Conservation (phyloP, 1,284 basidiomycete species). For the Ustilago nuda region DNA sequence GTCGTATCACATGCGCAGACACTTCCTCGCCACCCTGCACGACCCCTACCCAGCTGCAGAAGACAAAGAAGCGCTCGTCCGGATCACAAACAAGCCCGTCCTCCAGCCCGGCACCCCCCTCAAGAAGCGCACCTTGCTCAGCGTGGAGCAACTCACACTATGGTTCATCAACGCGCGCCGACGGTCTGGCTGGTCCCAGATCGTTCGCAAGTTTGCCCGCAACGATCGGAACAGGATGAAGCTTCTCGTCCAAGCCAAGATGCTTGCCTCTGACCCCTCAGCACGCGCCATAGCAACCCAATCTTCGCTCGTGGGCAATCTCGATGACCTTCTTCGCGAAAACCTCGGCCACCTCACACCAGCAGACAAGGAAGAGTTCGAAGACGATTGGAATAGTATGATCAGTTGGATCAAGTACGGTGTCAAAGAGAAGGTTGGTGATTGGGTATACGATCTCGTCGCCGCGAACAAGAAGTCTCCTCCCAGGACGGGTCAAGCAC, state of each 20-base stretch:
- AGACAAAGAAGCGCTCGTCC: slow-evolving; percentile 53
- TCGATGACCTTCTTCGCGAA: slow-evolving; percentile 30
- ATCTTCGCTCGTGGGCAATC: neutral
- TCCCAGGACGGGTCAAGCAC: slow-evolving; percentile 8
- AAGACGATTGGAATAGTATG: slow-evolving; percentile 50
- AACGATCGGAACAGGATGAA: slow-evolving; percentile 41
- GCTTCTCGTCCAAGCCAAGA: slow-evolving; percentile 32
- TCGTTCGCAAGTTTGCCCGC: slow-evolving; percentile 49
- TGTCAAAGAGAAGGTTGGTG: slow-evolving; percentile 55
- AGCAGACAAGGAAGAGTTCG: slow-evolving; percentile 26
- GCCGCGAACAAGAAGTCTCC: slow-evolving; percentile 33
- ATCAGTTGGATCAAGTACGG: slow-evolving; percentile 54
- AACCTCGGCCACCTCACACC: slow-evolving; percentile 25
- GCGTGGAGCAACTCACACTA: slow-evolving; percentile 48
- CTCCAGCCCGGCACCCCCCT: neutral
- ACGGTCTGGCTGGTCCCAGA: slow-evolving; percentile 63
- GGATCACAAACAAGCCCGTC: slow-evolving; percentile 40
- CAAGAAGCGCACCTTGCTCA: slow-evolving; percentile 7
- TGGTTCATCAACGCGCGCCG: slow-evolving; percentile 69
- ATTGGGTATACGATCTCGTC: slow-evolving; percentile 54
- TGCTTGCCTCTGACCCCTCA: slow-evolving; percentile 14
- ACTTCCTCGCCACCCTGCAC: slow-evolving; percentile 55
- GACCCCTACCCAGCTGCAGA: slow-evolving; percentile 55
- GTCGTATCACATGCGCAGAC: slow-evolving; percentile 53
- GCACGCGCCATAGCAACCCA: neutral